Evolutionary conservation across 257 asterid genomes (phyloP).

Genomic region (Solanum peruvianum): DNA sequence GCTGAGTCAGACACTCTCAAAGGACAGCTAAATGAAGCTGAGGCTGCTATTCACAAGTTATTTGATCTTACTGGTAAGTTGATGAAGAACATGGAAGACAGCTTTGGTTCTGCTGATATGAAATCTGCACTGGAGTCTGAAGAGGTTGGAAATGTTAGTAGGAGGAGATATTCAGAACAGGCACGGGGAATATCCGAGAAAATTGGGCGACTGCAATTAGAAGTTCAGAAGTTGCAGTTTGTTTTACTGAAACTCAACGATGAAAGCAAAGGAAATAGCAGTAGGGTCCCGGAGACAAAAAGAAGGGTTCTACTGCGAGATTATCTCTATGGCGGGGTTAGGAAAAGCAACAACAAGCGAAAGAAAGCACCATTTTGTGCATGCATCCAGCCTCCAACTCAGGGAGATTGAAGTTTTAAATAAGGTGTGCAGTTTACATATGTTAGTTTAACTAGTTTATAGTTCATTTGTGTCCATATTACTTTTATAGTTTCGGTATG

Average conservation of each 20-base stretch:
- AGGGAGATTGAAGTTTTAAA: constrained; percentile 14
- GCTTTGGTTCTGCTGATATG: constrained; percentile 23
- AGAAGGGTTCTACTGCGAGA: constrained; percentile 31
- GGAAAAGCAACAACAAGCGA: constrained; percentile 11
- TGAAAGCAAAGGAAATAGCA: constrained; percentile 13
- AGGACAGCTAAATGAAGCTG: constrained; percentile 84
- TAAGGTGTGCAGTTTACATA: neutral
- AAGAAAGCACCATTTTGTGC: constrained; percentile 33
- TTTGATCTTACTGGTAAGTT: constrained; percentile 58
- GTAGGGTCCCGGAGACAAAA: constrained; percentile 17
- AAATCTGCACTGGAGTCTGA: constrained; percentile 58
- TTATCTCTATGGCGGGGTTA: constrained; percentile 32
- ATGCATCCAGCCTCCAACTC: constrained; percentile 31
- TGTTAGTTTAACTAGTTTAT: constrained; percentile 3
- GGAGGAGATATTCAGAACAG: constrained; percentile 51
- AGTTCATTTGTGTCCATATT: neutral
- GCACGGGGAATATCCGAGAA: constrained; percentile 37
- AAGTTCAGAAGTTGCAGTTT: constrained; percentile 45
- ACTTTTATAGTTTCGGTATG: neutral
- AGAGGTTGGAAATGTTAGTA: constrained; percentile 37
- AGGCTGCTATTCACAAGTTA: constrained; percentile 49
- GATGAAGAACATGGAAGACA: constrained; percentile 47
- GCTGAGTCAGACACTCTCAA: constrained; percentile 61
- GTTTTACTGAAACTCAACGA: constrained; percentile 30
- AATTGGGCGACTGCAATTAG: constrained; percentile 44